These are phyloP conservation scores for Angomonas desouzai DNA, from an alignment of 208 protist species.

Conservation along the genomic window DNA sequence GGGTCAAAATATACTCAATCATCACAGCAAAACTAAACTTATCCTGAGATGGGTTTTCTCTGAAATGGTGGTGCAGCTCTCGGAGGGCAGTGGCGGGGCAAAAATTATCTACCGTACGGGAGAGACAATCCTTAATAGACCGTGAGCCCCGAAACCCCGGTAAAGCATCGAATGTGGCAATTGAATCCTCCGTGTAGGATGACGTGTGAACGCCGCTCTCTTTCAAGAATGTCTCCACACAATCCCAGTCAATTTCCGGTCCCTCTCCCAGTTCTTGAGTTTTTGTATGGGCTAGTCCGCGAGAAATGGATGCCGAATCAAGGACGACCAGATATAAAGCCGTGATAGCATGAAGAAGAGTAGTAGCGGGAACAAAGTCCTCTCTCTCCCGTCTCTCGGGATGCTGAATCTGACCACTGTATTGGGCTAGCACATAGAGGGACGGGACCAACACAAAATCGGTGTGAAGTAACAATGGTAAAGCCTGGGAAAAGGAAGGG, in stretches of 20 bases:
- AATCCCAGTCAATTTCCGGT: neutral
- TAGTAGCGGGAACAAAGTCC: neutral
- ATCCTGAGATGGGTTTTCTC: conserved; percentile 1
- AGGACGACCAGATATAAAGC: neutral
- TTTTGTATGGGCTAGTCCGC: neutral
- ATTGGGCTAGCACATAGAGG: neutral
- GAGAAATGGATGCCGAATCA: neutral
- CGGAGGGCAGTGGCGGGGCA: neutral
- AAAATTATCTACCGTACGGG: neutral
- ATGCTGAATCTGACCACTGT: neutral
- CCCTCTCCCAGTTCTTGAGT: neutral
- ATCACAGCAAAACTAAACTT: conserved; percentile 1
- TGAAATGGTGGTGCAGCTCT: neutral
- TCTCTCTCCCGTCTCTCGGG: neutral
- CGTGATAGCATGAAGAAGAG: neutral
- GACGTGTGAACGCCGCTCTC: neutral
- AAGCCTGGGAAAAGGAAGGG: neutral
- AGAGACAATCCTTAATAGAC: neutral
- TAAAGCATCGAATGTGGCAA: neutral
- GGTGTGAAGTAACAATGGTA: neutral
- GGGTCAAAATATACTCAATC: conserved; percentile 8
- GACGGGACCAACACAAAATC: neutral
- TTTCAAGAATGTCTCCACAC: neutral
- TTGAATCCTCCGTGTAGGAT: neutral
- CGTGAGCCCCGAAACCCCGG: neutral